Base-by-base conservation (phyloP, 129 eudicot species). In the Solidago caesia region DNA sequence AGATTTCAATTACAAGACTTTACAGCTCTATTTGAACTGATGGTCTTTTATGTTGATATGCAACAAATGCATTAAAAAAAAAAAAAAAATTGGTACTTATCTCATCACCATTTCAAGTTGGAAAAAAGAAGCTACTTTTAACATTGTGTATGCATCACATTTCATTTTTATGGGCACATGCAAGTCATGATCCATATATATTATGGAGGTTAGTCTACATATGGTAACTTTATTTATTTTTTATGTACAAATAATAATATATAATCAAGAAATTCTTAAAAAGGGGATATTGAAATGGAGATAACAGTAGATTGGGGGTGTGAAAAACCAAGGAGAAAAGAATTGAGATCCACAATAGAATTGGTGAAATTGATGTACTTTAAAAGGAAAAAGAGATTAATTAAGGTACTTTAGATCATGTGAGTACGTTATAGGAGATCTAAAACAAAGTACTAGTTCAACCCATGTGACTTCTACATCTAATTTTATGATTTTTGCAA, bases 21-120 rank as follows among this genome's bases (percentile, higher is more conserved):
- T 78, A 78, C 77, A 71, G 72, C 77, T 78, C 64, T 55, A 67
- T 63, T 62, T 78, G 77, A 57, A 46, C 76, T 55, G 27, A 7
- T 6, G 11, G 45, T 44, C 33, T 46, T 39, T 74, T 33, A 4
- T 33, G 26, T 8, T 64, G 13, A 76, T 44, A 9, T 52, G 75
- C 8, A 63, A 47, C 49, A 42, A 13, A 33, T 74, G 78, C 81
- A 61, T 70, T 52, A 61, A 70, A 21, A 21, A 21, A 21, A 21
- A 21, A 21, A 21, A 21, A 21, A 21, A 21, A 33, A 69, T 25
- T 60, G 4, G 81, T 68, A 68, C 75, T 59, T 67, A 21, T n/a
- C 64, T 5, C 16, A 14, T 63, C n/a, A 55, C 27, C 26, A 5
- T 55, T 55, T 14, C 16, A 55, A 55, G 60, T 55, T 14, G 27